Evolutionary conservation across 805 yeast genomes (phyloP), one percentile per base, ranked within the genome.

Genomic region (Cyberlindnera euphorbiae): DNA sequence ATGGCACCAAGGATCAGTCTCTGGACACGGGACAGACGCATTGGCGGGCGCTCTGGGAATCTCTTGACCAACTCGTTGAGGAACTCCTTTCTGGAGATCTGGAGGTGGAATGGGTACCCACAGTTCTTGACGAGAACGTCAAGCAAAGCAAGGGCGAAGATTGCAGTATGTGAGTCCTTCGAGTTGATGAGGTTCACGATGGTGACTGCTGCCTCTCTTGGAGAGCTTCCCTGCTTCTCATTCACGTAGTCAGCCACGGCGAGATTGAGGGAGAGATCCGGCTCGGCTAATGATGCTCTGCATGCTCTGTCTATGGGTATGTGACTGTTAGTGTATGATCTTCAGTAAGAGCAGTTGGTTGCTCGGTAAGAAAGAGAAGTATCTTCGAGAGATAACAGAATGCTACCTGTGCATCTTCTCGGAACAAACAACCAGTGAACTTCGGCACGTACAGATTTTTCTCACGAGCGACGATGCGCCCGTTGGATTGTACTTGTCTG

Each of bases 121-220:
- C 99, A 93, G 66, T 93, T 93, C 64, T 93, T 93, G 35, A 93
- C 98, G 49, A 93, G 67, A 36, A 86, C 86, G 56, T 93, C 99
- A 43, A 93, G 56, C 26, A 86, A 63, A 2, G 88, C 75, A 46
- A 93, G 62, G 8, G 97, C 96, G 54, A 89, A 79, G 38, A 82
- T 77, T 5, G 89, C 77, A 23, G 88, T 82, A 53, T 85, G 94
- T 1, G 94, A 78, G 48, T 84, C 93, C 52, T 86, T 71, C 47
- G 82, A 81, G 62, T 87, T 84, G 56, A 90, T 75, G 44, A 87
- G 68, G 53, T 80, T 81, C 36, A 82, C 97, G 44, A 89, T 79
- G 6, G 89, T 80, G 44, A 79, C 71, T 6, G 95, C 94, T 4
- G 97, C 97, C 55, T 90, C 97, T 43, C 96, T 72, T 3, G 97